phyloP scores from a whole-genome alignment of 2,329 filamentous ascomycete genomes.

The Scortechinia acanthostroma region DNA sequence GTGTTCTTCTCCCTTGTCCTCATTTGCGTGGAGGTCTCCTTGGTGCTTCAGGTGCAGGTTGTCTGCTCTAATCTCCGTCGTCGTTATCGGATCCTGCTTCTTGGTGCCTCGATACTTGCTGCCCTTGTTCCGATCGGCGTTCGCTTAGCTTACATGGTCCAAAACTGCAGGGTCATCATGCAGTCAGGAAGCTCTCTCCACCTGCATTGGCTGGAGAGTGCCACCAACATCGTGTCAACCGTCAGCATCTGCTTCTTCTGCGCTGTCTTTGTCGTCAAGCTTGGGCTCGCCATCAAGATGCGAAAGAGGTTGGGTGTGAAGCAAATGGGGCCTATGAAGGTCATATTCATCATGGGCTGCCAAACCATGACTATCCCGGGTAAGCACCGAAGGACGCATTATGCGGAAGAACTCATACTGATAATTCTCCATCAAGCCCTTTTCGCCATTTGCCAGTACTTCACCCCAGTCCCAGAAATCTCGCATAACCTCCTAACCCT shows the following conservation, averaged over 20 bases:
- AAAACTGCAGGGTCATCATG: background rate
- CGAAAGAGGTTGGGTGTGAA: constrained; percentile 43
- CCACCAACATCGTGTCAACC: background rate
- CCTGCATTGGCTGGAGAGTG: background rate
- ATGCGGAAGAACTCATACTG: no score
- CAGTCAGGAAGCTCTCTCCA: no score
- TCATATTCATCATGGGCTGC: constrained; percentile 58
- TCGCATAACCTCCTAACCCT: constrained; percentile 41
- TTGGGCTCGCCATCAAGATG: constrained; percentile 43
- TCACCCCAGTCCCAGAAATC: constrained; percentile 35
- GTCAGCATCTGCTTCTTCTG: constrained; percentile 44
- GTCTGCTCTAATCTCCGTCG: constrained; percentile 27
- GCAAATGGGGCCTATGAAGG: constrained; percentile 55
- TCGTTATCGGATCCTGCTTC: background rate
- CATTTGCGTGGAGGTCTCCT: constrained; percentile 40
- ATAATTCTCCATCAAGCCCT: no score
- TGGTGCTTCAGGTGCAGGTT: constrained; percentile 50
- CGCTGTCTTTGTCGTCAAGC: constrained; percentile 45
- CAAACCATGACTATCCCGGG: constrained; percentile 55
- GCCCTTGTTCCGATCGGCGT: background rate
- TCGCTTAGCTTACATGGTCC: background rate
- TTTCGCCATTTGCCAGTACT: constrained; percentile 46
- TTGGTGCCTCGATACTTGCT: background rate
- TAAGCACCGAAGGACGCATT: constrained; percentile 19
- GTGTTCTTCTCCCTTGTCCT: constrained; percentile 38